Evolutionary conservation across 1,284 basidiomycete genomes (phyloP), one percentile per base, ranked within the genome.

Genomic region (Tilletia indica): DNA sequence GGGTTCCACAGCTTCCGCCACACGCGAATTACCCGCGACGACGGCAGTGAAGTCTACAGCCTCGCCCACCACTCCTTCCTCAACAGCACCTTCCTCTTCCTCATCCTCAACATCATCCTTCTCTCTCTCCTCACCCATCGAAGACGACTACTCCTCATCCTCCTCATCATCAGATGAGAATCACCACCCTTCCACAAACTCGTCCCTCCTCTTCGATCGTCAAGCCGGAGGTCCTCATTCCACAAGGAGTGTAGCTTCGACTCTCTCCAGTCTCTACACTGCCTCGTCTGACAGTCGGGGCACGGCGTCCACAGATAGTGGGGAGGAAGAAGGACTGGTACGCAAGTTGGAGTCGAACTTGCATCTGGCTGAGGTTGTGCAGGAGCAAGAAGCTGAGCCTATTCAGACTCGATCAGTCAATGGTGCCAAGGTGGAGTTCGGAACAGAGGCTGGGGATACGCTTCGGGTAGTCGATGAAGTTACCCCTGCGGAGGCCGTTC

Each of bases 71-170:
- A 21, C 45, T 34, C 16, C 45, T 9, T 6, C 45, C 67, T 68
- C 67, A 12, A 6, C 67, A 9, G 19, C 6, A 2, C 48, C 67
- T 8, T 49, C 67, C 36, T 49, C 48, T 4, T 21, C 67, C 45
- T 68, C 67, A 16, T 68, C 67, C 9, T 19, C 67, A n/a, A 12
- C 67, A 16, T 54, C 45, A 16, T 36, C 67, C n/a, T 51, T 25
- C 48, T 68, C 67, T 2, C 47, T 31, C 21, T 14, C 64, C 39
- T 68, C 67, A n/a, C 42, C 67, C 19, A 21, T 42, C 45, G 64
- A 67, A 9, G 48, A 68, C 47, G 47, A 63, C 58, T 38, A 31
- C 58, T 34, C 58, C 31, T n/a, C 5, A n/a, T 34, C 21, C 36
- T 63, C 34, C 25, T 21, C 14, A 0, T 54, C 51, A 14, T 1